phyloP scores from a whole-genome alignment of 1,284 basidiomycete species.

The Dichomitus squalens region DNA sequence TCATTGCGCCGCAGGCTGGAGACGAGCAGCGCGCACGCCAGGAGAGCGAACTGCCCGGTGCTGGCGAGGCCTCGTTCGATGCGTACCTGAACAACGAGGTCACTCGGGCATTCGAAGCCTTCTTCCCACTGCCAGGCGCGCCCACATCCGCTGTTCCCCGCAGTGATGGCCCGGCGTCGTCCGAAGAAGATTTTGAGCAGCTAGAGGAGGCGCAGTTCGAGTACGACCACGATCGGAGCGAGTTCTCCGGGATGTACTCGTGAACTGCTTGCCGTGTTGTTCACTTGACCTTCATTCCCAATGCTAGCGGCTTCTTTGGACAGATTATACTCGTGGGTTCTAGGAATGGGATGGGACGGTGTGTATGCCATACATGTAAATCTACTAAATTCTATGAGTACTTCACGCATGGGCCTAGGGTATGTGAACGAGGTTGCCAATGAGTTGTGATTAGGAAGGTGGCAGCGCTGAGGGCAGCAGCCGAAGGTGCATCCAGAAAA shows the following conservation, averaged over 20 bases:
- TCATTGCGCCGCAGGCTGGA: constrained; percentile 8
- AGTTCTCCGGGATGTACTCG: constrained; percentile 27
- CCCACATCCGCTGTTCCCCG: background rate
- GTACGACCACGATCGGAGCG: constrained; percentile 17
- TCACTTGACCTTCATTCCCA: no score
- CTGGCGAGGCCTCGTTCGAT: constrained; percentile 1
- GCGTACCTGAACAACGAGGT: constrained; percentile 1
- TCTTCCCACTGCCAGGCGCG: background rate
- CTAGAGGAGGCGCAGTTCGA: constrained; percentile 6
- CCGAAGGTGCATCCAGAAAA: no score
- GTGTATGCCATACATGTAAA: no score
- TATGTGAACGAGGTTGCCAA: no score
- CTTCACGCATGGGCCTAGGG: no score
- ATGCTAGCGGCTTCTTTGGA: background rate
- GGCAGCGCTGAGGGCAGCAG: no score
- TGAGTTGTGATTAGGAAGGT: no score
- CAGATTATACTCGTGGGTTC: background rate
- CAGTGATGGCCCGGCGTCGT: background rate
- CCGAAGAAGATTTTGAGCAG: background rate
- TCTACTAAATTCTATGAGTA: no score
- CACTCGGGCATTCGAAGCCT: background rate
- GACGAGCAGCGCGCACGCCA: background rate
- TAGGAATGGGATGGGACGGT: no score
- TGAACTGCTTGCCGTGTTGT: background rate
- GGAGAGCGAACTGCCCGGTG: background rate